A percentile compares a stretch with the other conserved stretches of the same genome.
phyloP scores from a whole-genome alignment of 352 stramenopile species.

The Globisporangium abappressorium region DNA sequence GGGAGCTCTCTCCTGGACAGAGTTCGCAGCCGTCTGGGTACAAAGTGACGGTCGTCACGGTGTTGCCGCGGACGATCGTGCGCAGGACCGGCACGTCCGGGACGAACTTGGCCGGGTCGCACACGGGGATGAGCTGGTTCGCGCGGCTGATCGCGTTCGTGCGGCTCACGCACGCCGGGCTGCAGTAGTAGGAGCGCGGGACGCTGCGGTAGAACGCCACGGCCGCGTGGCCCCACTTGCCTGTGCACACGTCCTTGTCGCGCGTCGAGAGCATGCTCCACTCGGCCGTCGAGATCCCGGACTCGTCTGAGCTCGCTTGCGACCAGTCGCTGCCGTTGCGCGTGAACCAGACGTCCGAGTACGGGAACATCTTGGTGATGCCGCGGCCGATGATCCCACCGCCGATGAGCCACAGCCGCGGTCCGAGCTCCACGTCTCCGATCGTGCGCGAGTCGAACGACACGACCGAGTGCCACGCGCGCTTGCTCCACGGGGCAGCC shows the following conservation, averaged over 20 bases:
- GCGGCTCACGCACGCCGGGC: constrained; percentile 43
- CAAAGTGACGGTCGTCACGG: constrained; percentile 51
- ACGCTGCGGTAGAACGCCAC: constrained; percentile 55
- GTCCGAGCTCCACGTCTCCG: constrained; percentile 54
- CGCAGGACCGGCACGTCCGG: constrained; percentile 33
- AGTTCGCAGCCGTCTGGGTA: constrained; percentile 70
- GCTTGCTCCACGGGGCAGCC: constrained; percentile 52
- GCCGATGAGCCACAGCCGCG: constrained; percentile 71
- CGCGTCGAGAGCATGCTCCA: constrained; percentile 64
- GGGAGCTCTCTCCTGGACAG: constrained; percentile 35
- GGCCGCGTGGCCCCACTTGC: constrained; percentile 73
- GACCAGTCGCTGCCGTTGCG: constrained; percentile 59
- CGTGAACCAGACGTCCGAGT: constrained; percentile 71
- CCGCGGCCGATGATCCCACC: constrained; percentile 71
- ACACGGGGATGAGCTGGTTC: constrained; percentile 65
- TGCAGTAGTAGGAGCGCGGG: constrained; percentile 53
- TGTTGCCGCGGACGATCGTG: constrained; percentile 42
- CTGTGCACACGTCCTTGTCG: constrained; percentile 49
- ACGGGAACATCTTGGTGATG: constrained; percentile 69
- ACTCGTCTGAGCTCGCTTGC: constrained; percentile 57
- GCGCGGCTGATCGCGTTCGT: constrained; percentile 40
- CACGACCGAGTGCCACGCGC: constrained; percentile 74
- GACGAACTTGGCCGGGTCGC: constrained; percentile 30
- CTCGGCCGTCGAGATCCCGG: constrained; percentile 66
- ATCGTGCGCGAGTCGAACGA: constrained; percentile 71